These are phyloP conservation scores for Yamagishiella unicocca DNA, from an alignment of 139 green algal genomes.

Conservation along the genomic window DNA sequence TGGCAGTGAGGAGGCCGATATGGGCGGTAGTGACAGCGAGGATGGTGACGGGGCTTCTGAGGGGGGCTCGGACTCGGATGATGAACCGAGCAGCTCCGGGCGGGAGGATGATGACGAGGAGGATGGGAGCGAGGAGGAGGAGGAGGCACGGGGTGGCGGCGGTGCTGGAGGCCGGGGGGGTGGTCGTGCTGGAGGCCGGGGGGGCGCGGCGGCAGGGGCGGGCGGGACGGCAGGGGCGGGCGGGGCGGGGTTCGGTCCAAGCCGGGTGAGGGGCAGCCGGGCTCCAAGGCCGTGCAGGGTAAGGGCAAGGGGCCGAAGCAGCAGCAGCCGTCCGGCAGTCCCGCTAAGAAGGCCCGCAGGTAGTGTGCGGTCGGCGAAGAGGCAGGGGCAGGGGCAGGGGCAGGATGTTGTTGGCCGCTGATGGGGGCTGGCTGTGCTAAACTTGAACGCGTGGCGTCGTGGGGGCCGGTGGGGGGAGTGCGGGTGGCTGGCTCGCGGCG, in stretches of 20 bases:
- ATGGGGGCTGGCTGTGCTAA: too few relatives aligned
- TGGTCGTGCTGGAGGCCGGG: background rate
- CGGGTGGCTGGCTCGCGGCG: too few relatives aligned
- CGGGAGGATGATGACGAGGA: background rate
- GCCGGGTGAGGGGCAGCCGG: background rate
- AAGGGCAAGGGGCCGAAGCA: background rate
- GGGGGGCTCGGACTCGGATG: background rate
- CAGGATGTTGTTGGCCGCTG: too few relatives aligned
- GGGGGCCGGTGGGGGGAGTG: too few relatives aligned
- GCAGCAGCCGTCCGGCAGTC: background rate
- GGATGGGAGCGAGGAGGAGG: background rate
- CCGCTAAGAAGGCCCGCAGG: slow-evolving; percentile 28
- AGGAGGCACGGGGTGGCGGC: background rate
- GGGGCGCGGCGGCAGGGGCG: background rate
- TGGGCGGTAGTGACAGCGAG: background rate
- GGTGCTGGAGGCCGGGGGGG: background rate
- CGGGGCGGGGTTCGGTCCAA: background rate
- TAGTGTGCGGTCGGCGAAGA: too few relatives aligned
- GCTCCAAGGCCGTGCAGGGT: background rate
- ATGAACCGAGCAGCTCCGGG: background rate
- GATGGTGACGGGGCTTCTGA: background rate
- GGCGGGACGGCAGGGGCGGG: background rate
- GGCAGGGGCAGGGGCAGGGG: too few relatives aligned
- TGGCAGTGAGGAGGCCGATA: background rate
- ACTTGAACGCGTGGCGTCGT: too few relatives aligned